phyloP scores from a whole-genome alignment of 129 eudicot genomes.

The Arctium lappa region DNA sequence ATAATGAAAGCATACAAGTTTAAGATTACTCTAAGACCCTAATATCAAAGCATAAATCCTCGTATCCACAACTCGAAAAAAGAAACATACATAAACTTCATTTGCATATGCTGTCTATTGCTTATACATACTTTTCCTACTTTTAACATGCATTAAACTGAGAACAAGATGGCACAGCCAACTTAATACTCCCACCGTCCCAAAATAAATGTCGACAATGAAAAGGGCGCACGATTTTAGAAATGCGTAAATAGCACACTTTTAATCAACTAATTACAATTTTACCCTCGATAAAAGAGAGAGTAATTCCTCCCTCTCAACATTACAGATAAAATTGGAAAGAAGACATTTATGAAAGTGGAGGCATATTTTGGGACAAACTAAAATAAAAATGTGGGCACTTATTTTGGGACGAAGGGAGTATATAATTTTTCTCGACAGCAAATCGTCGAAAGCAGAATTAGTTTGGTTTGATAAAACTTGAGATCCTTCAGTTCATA shows the following conservation, averaged over 20 bases:
- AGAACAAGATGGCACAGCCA: neutral
- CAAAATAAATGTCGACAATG: neutral
- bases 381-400: too few relatives aligned
- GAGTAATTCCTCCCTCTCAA: neutral
- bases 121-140: neutral
- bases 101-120: neutral
- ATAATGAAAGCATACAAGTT: neutral
- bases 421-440: neutral
- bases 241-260: neutral
- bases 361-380: neutral
- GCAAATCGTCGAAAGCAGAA: neutral
- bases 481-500: neutral
- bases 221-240: too few relatives aligned
- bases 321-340: neutral
- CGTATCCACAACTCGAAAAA: neutral
- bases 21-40: conserved; percentile 2
- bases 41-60: conserved; percentile 7
- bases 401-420: neutral
- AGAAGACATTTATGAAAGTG: neutral
- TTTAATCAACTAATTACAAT: neutral
- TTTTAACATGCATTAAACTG: neutral
- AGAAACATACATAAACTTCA: neutral
- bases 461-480: neutral
- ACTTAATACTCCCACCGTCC: neutral
- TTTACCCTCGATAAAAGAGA: neutral